Percentiles rank a stretch among this genome's conserved stretches.
Evolutionary conservation across 208 protist species (phyloP).

Genomic region (Acanthamoeba triangularis): DNA sequence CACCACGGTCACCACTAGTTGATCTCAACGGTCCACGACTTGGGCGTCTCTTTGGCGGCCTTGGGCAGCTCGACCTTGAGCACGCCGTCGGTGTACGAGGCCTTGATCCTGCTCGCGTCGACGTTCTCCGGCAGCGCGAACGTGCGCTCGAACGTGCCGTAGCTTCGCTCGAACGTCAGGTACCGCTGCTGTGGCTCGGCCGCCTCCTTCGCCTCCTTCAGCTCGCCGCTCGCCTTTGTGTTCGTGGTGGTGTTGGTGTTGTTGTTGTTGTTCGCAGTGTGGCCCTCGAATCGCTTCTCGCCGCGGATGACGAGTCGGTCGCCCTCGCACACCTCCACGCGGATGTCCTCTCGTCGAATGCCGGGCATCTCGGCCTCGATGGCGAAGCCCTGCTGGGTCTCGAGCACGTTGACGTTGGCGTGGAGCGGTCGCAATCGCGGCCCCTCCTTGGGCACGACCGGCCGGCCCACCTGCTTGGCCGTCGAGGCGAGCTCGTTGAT

Average conservation of each 20-base stretch:
- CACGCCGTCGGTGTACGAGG: constrained; percentile 70
- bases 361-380: constrained; percentile 57
- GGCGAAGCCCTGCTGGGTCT: not conserved
- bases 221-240: not conserved
- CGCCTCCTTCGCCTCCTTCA: constrained; percentile 42
- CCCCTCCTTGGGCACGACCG: not conserved
- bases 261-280: not conserved
- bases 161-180: constrained; percentile 41
- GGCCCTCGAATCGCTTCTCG: constrained; percentile 1
- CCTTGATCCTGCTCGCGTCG: constrained; percentile 47
- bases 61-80: constrained; percentile 74
- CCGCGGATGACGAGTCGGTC: constrained; percentile 11
- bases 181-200: not conserved
- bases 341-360: constrained; percentile 24
- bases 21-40: constrained; percentile 2
- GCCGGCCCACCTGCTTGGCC: not conserved
- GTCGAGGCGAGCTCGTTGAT: not conserved
- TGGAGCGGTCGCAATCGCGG: not conserved
- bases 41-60: constrained; percentile 24
- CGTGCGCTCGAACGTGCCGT: constrained; percentile 54
- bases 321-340: constrained; percentile 5
- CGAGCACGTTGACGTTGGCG: constrained; percentile 12
- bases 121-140: constrained; percentile 74
- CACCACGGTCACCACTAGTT: not conserved
- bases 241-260: not conserved